Evolutionary conservation across 352 stramenopile genomes (phyloP).

Genomic region (Phytophthora pisi): DNA sequence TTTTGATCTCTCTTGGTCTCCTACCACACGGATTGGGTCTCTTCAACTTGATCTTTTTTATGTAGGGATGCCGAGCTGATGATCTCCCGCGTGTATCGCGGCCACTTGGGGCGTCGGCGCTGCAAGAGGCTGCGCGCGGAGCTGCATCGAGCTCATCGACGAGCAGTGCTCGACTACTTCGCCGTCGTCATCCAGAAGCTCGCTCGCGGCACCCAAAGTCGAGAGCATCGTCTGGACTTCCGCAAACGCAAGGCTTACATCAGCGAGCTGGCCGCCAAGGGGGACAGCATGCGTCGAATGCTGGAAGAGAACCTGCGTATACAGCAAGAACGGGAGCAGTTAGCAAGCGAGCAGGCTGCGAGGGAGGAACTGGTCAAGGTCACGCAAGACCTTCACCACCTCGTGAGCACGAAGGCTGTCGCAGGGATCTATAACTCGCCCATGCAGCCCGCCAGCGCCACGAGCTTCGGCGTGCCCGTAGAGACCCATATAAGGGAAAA

Average conservation of each 20-base stretch:
- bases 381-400: slow-evolving; percentile 66
- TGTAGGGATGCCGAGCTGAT: slow-evolving; percentile 56
- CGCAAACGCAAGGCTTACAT: slow-evolving; percentile 66
- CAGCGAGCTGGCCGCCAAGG: slow-evolving; percentile 51
- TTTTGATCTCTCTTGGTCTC: neutral
- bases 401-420: slow-evolving; percentile 59
- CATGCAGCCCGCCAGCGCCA: slow-evolving; percentile 35
- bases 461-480: slow-evolving; percentile 62
- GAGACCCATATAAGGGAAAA: slow-evolving; percentile 71
- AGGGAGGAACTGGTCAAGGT: slow-evolving; percentile 56
- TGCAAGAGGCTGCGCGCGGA: slow-evolving; percentile 30
- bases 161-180: slow-evolving; percentile 51
- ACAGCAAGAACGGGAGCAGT: slow-evolving; percentile 54
- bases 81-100: slow-evolving; percentile 62
- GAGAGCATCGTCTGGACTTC: slow-evolving; percentile 57
- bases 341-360: slow-evolving; percentile 38
- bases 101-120: slow-evolving; percentile 51
- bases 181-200: slow-evolving; percentile 64
- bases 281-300: slow-evolving; percentile 52
- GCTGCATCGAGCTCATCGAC: slow-evolving; percentile 24
- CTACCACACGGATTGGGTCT: neutral
- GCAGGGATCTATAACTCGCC: slow-evolving; percentile 71
- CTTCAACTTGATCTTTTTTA: neutral
- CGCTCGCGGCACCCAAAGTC: slow-evolving; percentile 53
- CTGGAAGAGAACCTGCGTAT: slow-evolving; percentile 47